Evolutionary conservation across 106 monocot species (phyloP).

Genomic region (Platanthera zijinensis): DNA sequence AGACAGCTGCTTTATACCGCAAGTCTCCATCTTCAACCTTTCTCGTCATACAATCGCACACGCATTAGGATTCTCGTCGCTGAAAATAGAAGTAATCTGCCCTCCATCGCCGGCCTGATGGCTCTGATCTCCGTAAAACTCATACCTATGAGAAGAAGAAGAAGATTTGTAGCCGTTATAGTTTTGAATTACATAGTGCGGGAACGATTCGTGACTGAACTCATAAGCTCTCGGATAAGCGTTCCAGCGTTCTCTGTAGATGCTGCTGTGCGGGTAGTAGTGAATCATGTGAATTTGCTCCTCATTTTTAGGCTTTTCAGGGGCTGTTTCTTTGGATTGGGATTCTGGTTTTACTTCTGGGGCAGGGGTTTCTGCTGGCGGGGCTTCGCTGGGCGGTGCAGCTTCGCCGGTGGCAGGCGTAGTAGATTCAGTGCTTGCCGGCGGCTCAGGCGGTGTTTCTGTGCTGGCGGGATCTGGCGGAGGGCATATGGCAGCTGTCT

Average conservation of each 20-base stretch:
- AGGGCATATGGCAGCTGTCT: conserved; percentile 30
- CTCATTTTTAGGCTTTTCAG: conserved; percentile 7
- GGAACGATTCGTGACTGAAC: background rate
- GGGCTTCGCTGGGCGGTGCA: background rate
- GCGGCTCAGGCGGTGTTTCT: conserved; percentile 2
- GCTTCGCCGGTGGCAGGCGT: background rate
- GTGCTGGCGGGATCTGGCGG: conserved; percentile 1
- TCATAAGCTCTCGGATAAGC: background rate
- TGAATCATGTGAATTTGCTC: conserved; percentile 45
- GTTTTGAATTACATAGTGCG: conserved; percentile 19
- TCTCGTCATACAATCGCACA: conserved; percentile 31
- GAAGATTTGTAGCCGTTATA: conserved; percentile 29
- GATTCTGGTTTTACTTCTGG: conserved; percentile 2
- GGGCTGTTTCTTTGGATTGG: conserved; percentile 9
- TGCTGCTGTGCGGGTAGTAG: conserved; percentile 25
- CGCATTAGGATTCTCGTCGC: conserved; percentile 76
- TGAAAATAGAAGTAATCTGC: conserved; percentile 45
- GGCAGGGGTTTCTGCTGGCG: conserved; percentile 1
- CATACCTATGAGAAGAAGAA: background rate
- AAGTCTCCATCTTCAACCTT: background rate
- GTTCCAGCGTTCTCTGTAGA: conserved; percentile 20
- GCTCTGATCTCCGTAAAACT: conserved; percentile 5
- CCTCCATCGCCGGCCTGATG: conserved; percentile 10
- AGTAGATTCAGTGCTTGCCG: background rate
- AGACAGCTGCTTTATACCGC: background rate